A percentile compares a stretch with the other conserved stretches of the same genome.
Conservation (phyloP, 2,329 filamentous ascomycete genomes). For the Aspergillus candidus region DNA sequence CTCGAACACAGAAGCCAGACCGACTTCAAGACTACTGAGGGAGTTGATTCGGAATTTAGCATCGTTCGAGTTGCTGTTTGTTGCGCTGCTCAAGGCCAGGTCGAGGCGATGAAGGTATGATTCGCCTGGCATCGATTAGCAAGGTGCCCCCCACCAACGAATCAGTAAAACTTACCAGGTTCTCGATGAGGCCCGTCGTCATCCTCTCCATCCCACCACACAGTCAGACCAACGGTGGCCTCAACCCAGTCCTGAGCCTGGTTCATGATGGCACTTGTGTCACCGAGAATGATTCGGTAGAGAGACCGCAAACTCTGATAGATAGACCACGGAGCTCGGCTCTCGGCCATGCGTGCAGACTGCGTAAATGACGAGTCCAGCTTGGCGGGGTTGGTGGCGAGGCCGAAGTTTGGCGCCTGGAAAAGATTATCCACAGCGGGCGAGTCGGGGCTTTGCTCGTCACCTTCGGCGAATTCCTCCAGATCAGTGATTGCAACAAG, state of each 20-base stretch:
- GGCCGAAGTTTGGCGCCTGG: constrained; percentile 44
- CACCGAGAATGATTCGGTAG: constrained; percentile 74
- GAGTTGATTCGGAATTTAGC: constrained; percentile 66
- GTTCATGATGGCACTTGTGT: constrained; percentile 66
- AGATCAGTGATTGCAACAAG: constrained; percentile 64
- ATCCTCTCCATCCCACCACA: constrained; percentile 87
- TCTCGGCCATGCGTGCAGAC: constrained; percentile 68
- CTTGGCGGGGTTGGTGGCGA: constrained; percentile 34
- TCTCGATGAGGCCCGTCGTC: constrained; percentile 42
- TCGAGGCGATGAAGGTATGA: constrained; percentile 70
- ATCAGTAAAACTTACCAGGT: constrained; percentile 19
- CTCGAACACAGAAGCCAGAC: constrained; percentile 74
- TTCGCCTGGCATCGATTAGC: constrained; percentile 50
- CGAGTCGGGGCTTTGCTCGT: constrained; percentile 43
- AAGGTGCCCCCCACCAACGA: constrained; percentile 32
- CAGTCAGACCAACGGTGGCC: constrained; percentile 72
- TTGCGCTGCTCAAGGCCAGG: constrained; percentile 60
- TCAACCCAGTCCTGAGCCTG: constrained; percentile 88
- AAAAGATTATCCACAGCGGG: constrained; percentile 40
- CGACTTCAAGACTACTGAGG: constrained; percentile 70
- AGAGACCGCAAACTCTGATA: constrained; percentile 77
- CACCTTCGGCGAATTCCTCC: constrained; percentile 71
- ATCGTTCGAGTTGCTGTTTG: constrained; percentile 58
- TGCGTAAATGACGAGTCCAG: constrained; percentile 57
- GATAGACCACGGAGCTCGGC: constrained; percentile 80